A percentile compares a stretch with the other conserved stretches of the same genome.
phyloP scores from a whole-genome alignment of 2,329 filamentous ascomycete genomes.

The Cladophialophora exuberans region DNA sequence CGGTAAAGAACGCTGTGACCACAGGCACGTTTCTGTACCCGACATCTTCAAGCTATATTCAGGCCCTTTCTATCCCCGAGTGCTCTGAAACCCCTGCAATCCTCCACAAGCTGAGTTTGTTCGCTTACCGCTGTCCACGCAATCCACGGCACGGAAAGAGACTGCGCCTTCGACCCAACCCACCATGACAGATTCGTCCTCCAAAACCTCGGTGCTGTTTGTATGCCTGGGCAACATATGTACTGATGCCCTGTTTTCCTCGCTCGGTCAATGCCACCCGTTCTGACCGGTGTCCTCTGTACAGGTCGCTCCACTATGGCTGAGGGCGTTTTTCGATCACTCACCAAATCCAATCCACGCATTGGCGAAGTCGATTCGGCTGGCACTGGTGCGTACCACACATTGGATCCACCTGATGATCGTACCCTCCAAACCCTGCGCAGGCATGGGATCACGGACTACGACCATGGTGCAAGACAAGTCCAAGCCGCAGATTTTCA shows the following conservation, averaged over 20 bases:
- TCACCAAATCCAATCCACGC: slow-evolving; percentile 55
- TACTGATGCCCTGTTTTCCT: slow-evolving; percentile 37
- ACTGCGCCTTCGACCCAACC: slow-evolving; percentile 18
- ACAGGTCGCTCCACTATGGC: slow-evolving; percentile 83
- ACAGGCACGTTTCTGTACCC: too few species aligned
- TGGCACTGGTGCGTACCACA: slow-evolving; percentile 88
- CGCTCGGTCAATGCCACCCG: background rate
- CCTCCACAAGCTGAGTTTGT: background rate
- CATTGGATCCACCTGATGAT: slow-evolving; percentile 73
- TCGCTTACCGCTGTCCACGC: slow-evolving; percentile 14
- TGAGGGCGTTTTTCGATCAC: slow-evolving; percentile 83
- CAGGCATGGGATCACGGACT: slow-evolving; percentile 74
- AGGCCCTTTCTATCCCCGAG: too few species aligned
- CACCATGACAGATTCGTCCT: slow-evolving; percentile 23
- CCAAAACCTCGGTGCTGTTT: slow-evolving; percentile 74
- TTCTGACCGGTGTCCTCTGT: slow-evolving; percentile 12
- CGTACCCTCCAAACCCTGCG: slow-evolving; percentile 81
- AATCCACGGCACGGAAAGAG: slow-evolving; percentile 1
- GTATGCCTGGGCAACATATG: slow-evolving; percentile 98
- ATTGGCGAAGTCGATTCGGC: slow-evolving; percentile 80
- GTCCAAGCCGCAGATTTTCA: slow-evolving; percentile 74
- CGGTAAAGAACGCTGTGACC: too few species aligned
- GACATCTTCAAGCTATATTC: too few species aligned
- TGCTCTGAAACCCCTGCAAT: too few species aligned
- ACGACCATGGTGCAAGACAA: slow-evolving; percentile 76